Conservation (phyloP, 257 asterid species). For the Solanum chmielewskii region DNA sequence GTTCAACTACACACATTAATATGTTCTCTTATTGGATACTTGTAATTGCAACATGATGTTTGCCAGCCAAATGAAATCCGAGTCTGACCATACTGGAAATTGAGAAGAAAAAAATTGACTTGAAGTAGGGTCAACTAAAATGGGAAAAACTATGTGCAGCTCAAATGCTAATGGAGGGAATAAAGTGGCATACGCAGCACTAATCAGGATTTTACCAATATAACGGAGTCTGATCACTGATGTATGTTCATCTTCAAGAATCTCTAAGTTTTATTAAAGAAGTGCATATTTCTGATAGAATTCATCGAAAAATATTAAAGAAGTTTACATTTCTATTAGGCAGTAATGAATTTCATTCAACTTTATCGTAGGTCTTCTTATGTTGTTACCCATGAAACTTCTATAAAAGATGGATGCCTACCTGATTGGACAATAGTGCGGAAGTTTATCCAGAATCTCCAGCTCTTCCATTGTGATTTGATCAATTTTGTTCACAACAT, state of each 20-base stretch:
- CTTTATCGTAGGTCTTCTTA: not conserved
- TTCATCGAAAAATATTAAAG: not conserved
- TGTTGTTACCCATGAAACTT: not conserved
- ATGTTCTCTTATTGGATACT: not conserved
- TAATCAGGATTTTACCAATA: not conserved
- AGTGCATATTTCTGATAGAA: not conserved
- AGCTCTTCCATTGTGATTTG: conserved; percentile 96
- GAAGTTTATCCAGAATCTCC: conserved; percentile 94
- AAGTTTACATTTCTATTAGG: not conserved
- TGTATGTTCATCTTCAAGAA: not conserved
- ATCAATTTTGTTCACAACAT: conserved; percentile 89
- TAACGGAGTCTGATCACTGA: not conserved
- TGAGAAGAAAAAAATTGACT: not conserved
- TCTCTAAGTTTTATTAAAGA: not conserved
- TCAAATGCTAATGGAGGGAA: not conserved
- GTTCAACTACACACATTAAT: not conserved
- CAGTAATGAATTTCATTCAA: not conserved
- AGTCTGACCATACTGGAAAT: not conserved
- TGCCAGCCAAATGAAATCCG: not conserved
- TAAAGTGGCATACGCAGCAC: not conserved
- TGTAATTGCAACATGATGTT: not conserved
- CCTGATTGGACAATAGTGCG: conserved; percentile 98
- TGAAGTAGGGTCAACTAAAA: not conserved
- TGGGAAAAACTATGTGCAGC: not conserved
- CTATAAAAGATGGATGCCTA: conserved; percentile 4